phyloP scores from a whole-genome alignment of 345 rosid genomes.

The Salix exigua region DNA sequence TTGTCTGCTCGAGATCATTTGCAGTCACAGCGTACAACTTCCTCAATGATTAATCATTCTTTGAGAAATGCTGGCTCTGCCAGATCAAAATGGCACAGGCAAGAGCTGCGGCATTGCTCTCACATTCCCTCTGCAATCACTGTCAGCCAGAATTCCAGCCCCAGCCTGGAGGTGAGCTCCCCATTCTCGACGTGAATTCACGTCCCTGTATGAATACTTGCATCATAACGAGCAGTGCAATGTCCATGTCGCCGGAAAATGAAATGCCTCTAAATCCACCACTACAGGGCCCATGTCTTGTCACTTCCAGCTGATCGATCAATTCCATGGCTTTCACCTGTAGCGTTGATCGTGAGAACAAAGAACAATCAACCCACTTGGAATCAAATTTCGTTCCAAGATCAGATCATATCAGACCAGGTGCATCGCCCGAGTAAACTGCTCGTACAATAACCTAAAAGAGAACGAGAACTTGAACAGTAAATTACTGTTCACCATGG shows the following conservation, averaged over 20 bases:
- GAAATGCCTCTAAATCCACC: conserved; percentile 96
- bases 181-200: conserved; percentile 68
- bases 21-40: neutral
- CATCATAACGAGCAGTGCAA: conserved; percentile 70
- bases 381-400: neutral
- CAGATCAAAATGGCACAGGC: conserved; percentile 81
- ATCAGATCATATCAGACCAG: neutral
- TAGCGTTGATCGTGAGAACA: conserved; percentile 1
- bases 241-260: conserved; percentile 87
- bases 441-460: too few relatives aligned
- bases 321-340: conserved; percentile 98
- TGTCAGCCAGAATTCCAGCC: conserved; percentile 92
- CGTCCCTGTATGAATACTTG: conserved; percentile 76
- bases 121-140: conserved; percentile 77
- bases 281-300: conserved; percentile 86
- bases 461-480: too few relatives aligned
- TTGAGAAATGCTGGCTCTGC: conserved; percentile 83
- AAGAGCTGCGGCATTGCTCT: conserved; percentile 92
- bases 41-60: conserved; percentile 13
- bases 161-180: conserved; percentile 90
- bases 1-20: neutral
- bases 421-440: too few relatives aligned
- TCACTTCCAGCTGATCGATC: conserved; percentile 80
- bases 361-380: neutral
- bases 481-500: too few relatives aligned